Percentiles rank a stretch among this genome's conserved stretches.
Conservation (phyloP, 768 basidiomycete genomes). For the Zangia roseola region DNA sequence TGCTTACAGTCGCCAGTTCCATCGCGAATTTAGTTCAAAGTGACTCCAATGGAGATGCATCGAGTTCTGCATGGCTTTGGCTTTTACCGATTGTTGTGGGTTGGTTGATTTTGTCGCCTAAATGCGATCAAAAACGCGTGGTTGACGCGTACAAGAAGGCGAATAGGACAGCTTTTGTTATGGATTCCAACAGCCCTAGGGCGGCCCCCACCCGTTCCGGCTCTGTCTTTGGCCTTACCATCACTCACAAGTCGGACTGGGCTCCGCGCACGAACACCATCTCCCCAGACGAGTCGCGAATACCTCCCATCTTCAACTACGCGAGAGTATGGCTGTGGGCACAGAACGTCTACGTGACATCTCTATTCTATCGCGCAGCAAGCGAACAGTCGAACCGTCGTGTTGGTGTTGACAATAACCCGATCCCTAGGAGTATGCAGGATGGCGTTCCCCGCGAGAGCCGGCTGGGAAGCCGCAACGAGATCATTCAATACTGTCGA, state of each 20-base stretch:
- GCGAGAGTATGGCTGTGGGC: constrained; percentile 23
- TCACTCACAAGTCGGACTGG: constrained; percentile 7
- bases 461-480: constrained; percentile 17
- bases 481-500: constrained; percentile 22
- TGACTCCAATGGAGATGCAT: constrained; percentile 36
- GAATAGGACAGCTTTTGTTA: constrained; percentile 3
- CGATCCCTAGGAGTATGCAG: neutral
- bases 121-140: constrained; percentile 37
- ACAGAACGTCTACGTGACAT: constrained; percentile 13
- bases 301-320: constrained; percentile 27
- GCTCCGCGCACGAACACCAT: neutral
- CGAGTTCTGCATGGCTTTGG: constrained; percentile 45
- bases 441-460: constrained; percentile 8
- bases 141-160: constrained; percentile 15
- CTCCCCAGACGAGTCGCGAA: constrained; percentile 26
- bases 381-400: constrained; percentile 3
- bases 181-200: neutral
- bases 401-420: neutral
- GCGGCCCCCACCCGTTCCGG: neutral
- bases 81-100: constrained; percentile 40
- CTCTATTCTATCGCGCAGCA: constrained; percentile 18
- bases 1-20: constrained; percentile 18
- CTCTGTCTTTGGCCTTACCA: constrained; percentile 16
- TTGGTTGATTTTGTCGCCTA: constrained; percentile 41
- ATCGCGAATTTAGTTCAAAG: constrained; percentile 13